phyloP scores from a whole-genome alignment of 2,329 filamentous ascomycete species.

The Sporothrix sp. region DNA sequence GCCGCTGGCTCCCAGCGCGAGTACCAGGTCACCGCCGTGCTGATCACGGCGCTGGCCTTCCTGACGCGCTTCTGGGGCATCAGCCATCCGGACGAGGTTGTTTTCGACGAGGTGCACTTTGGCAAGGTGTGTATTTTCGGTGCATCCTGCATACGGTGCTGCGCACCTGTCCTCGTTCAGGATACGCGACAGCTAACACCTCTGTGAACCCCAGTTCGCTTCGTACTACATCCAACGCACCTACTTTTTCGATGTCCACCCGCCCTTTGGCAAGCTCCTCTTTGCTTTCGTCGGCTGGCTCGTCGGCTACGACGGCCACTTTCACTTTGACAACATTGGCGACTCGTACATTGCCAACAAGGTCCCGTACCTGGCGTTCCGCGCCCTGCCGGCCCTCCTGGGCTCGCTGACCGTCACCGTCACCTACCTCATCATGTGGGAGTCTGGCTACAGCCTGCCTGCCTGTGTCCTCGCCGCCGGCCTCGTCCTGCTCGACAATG shows the following conservation, averaged over 20 bases:
- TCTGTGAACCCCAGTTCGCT: conserved; percentile 44
- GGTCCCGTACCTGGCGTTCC: conserved; percentile 93
- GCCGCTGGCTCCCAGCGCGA: conserved; percentile 58
- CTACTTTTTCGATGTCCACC: conserved; percentile 99
- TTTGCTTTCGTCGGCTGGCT: conserved; percentile 97
- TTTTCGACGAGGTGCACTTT: conserved; percentile 98
- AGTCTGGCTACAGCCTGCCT: conserved; percentile 92
- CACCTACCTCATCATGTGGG: conserved; percentile 98
- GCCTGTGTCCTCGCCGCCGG: conserved; percentile 80
- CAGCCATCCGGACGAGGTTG: conserved; percentile 87
- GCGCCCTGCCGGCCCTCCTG: conserved; percentile 82
- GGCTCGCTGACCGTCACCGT: conserved; percentile 91
- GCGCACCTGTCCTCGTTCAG: neutral
- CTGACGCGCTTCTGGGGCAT: conserved; percentile 93
- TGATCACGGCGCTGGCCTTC: conserved; percentile 80
- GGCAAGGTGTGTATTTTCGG: conserved; percentile 84
- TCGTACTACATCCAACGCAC: conserved; percentile 87
- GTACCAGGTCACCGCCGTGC: conserved; percentile 65
- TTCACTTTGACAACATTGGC: conserved; percentile 98
- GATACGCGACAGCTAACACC: neutral
- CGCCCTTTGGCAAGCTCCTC: conserved; percentile 93
- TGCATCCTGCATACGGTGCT: no score
- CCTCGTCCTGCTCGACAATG: conserved; percentile 90
- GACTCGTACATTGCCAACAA: conserved; percentile 97
- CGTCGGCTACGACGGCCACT: conserved; percentile 91